Evolutionary conservation across 2,329 filamentous ascomycete species (phyloP), one percentile per base, ranked within the genome.

Genomic region (Diaporthe ampelina): DNA sequence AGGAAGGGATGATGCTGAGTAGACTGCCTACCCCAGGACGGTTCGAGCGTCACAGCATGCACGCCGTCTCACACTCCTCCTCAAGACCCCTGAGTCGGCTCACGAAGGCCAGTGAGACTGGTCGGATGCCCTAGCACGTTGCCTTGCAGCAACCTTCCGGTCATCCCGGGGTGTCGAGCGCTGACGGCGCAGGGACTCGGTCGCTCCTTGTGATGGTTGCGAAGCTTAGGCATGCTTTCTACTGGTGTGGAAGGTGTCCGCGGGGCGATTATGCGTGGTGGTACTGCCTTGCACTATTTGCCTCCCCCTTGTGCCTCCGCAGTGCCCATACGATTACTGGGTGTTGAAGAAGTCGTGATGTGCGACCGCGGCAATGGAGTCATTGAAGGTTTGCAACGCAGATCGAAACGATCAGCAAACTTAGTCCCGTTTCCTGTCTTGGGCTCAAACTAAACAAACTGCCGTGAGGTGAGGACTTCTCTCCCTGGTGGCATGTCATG

Each of bases 131-230:
- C 45, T 54, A 68, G 63, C 63, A 68, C 63, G 63, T 68, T 67
- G 63, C 63, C 63, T 68, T 68, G 63, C 63, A 68, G 63, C 63
- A 68, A 68, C 63, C 63, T 68, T 68, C 48, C 63, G 63, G 63
- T 15, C 48, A 40, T 52, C 32, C 63, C 63, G 63, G 48, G 17
- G n/a, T 13, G n/a, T 68, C 15, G 15, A 40, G 45, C 48, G 63
- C 63, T 68, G 48, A 29, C 13, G 48, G 63, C 45, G 63, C 63
- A 68, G 48, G 45, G 63, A 15, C 63, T 54, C 48, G 63, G 19
- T 52, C 63, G 32, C 48, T 37, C 48, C 48, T 54, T 54, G 48
- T 37, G 63, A 29, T 50, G 45, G 32, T 54, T 65, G 63, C 29
- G 63, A 54, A 68, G 63, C 26, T 40, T 54, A 54, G 45, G 63